A percentile compares a stretch with the other conserved stretches of the same genome.
These are phyloP conservation scores for Lindgomyces ingoldianus DNA, from an alignment of 495 filamentous ascomycete species.

Conservation along the genomic window DNA sequence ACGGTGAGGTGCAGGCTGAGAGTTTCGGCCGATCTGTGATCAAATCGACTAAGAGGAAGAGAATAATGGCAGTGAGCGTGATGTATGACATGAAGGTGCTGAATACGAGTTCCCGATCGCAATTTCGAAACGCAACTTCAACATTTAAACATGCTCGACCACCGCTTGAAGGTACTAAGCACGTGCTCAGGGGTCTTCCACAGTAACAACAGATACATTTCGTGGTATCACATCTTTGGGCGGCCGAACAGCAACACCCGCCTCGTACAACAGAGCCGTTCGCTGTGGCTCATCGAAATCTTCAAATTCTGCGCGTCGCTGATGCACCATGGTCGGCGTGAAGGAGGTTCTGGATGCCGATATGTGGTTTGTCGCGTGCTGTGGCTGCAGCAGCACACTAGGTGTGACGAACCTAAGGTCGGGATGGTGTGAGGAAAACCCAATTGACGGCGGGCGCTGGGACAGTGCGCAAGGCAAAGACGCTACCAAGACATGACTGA, in stretches of 20 bases:
- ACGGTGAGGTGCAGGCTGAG: background rate
- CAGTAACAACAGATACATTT: too few species aligned
- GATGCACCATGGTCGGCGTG: background rate
- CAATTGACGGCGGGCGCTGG: too few species aligned
- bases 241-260: too few species aligned
- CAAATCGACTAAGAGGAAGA: background rate
- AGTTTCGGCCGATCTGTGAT: background rate
- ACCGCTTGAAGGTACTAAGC: background rate
- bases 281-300: background rate
- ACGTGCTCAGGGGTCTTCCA: background rate
- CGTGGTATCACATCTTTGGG: too few species aligned
- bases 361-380: background rate
- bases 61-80: background rate
- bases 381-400: too few species aligned
- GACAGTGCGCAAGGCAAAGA: too few species aligned
- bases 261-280: background rate
- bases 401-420: too few species aligned
- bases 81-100: background rate
- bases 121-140: background rate
- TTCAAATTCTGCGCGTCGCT: background rate
- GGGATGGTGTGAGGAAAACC: too few species aligned
- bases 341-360: background rate
- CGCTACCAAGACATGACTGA: background rate
- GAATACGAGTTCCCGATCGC: background rate
- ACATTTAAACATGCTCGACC: background rate